A percentile compares a stretch with the other conserved stretches of the same genome.
phyloP scores from a whole-genome alignment of 140 eudicot species.

The Anethum foeniculum region DNA sequence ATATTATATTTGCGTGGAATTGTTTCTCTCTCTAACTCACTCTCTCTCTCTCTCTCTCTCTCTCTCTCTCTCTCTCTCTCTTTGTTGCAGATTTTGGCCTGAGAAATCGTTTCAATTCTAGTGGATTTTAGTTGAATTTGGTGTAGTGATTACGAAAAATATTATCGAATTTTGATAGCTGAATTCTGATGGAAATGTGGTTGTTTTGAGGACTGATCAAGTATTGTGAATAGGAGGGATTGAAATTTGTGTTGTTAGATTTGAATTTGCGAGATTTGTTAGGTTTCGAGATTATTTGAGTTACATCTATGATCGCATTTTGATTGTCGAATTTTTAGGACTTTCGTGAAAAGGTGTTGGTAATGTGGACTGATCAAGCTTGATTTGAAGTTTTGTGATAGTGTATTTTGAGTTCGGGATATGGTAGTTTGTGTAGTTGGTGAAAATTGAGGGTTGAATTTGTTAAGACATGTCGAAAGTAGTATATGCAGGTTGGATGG shows the following conservation, averaged over 20 bases:
- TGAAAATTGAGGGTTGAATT: conserved; percentile 16
- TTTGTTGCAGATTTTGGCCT: not conserved
- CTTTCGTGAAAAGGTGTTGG: not conserved
- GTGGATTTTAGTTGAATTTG: not conserved
- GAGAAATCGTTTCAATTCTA: not conserved
- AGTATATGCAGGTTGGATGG: conserved; percentile 99
- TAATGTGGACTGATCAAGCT: conserved; percentile 14
- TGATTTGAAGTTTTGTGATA: conserved; percentile 2
- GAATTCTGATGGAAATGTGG: not conserved
- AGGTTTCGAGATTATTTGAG: not conserved
- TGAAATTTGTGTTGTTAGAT: not conserved
- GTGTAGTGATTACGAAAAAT: not conserved
- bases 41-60: conserved; percentile 4
- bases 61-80: not conserved
- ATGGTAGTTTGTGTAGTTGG: not conserved
- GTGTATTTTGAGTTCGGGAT: conserved; percentile 11
- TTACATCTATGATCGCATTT: not conserved
- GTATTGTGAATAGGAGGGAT: not conserved
- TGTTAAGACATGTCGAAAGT: conserved; percentile 55
- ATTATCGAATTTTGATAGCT: not conserved
- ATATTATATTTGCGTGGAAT: not conserved
- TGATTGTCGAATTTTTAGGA: not conserved
- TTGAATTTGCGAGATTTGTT: not conserved
- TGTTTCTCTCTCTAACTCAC: not conserved
- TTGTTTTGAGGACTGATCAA: not conserved